Base-by-base conservation (phyloP, 2,329 filamentous ascomycete genomes). In the Talaromyces islandicus region DNA sequence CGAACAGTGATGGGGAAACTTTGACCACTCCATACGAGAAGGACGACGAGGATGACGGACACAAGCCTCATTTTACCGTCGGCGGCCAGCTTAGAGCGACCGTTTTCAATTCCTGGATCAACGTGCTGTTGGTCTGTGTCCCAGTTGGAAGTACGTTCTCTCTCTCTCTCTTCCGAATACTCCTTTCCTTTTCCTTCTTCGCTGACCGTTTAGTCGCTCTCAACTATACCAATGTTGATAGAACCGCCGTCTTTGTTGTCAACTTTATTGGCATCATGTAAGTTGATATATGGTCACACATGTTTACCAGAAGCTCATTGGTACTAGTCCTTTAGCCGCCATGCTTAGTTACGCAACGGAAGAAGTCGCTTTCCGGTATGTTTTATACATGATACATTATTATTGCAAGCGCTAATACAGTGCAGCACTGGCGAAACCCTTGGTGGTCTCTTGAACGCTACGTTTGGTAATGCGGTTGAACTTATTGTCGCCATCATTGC, bases 241-340 rank as follows among this genome's bases (percentile, higher is more conserved):
- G 81, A 3, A 80, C 88, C 60, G 83, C 81, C 21, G 80, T 94
- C 53, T 97, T 97, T 69, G 85, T 92, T 59, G 84, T 97, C 75
- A 97, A 97, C 78, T 97, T 97, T 69, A 84, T 97, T 64, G 93
- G 92, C 63, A 96, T 97, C 66, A 88, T 97, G 72, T 75, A 67
- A 55, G 70, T 21, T 21, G 17, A 17, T n/a, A 17, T 19, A 32
- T 2, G 3, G 9, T 2, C n/a, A 56, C 17, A 21, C 43, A 27
- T 14, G n/a, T 43, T 21, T n/a, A 27, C 17, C 41, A 29, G 35
- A 58, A 48, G 46, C 58, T 57, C 10, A 57, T 11, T 29, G 12
- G 19, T 19, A 19, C 51, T 53, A 75, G 73, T 61, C 92, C 92
- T 0, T 81, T 97, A 46, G 93, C 93, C 2, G 90, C 88, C 14